A percentile compares a stretch with the other conserved stretches of the same genome.
phyloP scores from a whole-genome alignment of 441 rosid genomes.

The Omphalea diandra region DNA sequence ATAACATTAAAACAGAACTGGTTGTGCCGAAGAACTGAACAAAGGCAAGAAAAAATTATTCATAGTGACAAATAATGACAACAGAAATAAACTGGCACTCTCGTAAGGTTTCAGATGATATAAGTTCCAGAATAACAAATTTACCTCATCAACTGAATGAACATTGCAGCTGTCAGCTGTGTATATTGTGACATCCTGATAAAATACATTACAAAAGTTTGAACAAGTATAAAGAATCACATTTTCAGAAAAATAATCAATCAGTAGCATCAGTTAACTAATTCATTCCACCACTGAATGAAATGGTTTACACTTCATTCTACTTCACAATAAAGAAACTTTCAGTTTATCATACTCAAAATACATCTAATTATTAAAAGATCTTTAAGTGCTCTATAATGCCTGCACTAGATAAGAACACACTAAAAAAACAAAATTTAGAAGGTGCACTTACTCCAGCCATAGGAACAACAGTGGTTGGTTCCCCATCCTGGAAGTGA shows the following conservation, averaged over 20 bases:
- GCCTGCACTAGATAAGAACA: neutral
- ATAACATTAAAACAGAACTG: neutral
- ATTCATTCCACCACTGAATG: neutral
- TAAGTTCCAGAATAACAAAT: neutral
- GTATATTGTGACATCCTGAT: constrained; percentile 77
- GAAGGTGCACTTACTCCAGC: constrained; percentile 60
- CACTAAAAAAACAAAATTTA: constrained; percentile 1
- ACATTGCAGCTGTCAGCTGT: constrained; percentile 81
- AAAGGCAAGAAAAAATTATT: neutral
- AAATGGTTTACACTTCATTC: neutral
- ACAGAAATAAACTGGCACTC: neutral
- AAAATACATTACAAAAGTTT: constrained; percentile 2
- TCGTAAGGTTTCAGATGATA: neutral
- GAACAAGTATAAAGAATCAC: neutral
- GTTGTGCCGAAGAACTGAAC: neutral
- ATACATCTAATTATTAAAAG: neutral
- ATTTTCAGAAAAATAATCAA: neutral
- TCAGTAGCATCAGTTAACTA: neutral
- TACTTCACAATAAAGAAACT: neutral
- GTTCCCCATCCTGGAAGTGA: constrained; percentile 82
- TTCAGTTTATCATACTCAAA: neutral
- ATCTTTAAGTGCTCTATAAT: neutral
- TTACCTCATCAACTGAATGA: constrained; percentile 92
- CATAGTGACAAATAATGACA: neutral
- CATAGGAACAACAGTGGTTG: constrained; percentile 48